Evolutionary conservation across 768 basidiomycete species (phyloP).

Genomic region (Termitomyces sp.): DNA sequence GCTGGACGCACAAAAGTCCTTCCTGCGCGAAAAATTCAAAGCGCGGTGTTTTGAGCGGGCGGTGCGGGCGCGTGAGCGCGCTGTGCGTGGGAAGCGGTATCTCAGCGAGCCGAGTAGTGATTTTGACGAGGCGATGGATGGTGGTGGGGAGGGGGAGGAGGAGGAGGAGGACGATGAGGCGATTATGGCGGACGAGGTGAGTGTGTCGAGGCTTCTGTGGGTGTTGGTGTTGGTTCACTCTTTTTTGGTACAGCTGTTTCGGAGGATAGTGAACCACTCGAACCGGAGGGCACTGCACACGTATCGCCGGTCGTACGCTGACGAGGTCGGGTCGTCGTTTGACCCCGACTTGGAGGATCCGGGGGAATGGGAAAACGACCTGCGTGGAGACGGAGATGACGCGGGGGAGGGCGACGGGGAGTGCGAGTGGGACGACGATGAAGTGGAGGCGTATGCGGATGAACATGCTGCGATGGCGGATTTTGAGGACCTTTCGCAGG

Average conservation of each 20-base stretch:
- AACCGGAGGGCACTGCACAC: conserved; percentile 43
- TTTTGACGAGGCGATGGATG: conserved; percentile 33
- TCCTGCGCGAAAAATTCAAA: conserved; percentile 57
- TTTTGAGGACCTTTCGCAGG: conserved; percentile 43
- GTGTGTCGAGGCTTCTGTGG: conserved; percentile 1
- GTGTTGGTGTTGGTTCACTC: too few relatives aligned
- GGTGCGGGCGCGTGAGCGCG: conserved; percentile 46
- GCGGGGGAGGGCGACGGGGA: too few relatives aligned
- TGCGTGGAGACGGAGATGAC: too few relatives aligned
- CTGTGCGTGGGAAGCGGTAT: conserved; percentile 34
- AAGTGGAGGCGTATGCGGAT: conserved; percentile 55
- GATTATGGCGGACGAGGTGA: conserved; percentile 61
- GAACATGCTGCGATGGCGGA: conserved; percentile 42
- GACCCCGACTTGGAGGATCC: conserved; percentile 70
- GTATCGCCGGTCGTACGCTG: conserved; percentile 59
- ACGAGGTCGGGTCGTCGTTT: conserved; percentile 71
- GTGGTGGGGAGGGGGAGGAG: too few relatives aligned
- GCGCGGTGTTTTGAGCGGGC: conserved; percentile 61
- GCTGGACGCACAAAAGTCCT: conserved; percentile 42
- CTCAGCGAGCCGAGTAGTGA: conserved; percentile 44
- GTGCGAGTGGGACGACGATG: conserved; percentile 37
- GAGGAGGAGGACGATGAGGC: conserved; percentile 62
- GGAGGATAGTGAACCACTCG: conserved; percentile 56
- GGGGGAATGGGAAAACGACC: conserved; percentile 52
- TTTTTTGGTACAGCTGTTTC: conserved; percentile 63